Base-by-base conservation (phyloP, 2,329 filamentous ascomycete species). In the Ophiostoma populinum region DNA sequence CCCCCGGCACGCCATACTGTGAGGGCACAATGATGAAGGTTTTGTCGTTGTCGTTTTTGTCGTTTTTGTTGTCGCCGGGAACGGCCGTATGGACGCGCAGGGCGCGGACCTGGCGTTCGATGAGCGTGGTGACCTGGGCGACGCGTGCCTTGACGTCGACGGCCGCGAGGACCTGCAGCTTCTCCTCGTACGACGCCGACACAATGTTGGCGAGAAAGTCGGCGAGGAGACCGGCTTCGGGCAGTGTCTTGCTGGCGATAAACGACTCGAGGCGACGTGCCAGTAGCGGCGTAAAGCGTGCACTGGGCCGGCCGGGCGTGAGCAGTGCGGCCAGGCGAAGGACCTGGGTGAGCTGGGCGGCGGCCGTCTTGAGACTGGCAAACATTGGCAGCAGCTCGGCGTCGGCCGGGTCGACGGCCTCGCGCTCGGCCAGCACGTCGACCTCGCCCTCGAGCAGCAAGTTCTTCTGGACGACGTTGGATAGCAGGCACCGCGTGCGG, bases 131-230 rank as follows among this genome's bases (percentile, higher is more conserved):
- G 12, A 92, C 83, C 46, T 76, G 78, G 42, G 79, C 72, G 36
- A 95, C 65, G 24, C 90, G 69, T 31, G 79, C 71, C 45, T 80
- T 80, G 31, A 90, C 63, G 47, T 86, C 75, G 5, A 92, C 57
- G 1, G 85, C 75, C n/a, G 82, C 72, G 24, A 98, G 62, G 12
- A 98, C 71, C 37, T 80, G 73, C 36, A 98, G 65, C 55, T 92
- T 94, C 51, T 98, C 90, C 53, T 93, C 83, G 43, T 92, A 80
- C 8, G 74, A 79, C 34, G 80, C 76, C 43, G 93, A 83, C 3
- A 92, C 71, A 17, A 95, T 70, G 51, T 93, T 92, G 25, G 83
- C 78, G 83, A 98, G 94, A 52, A 95, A 95, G 53, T 98, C 90
- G 6, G 90, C 87, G 8, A 98, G 65, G 7, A 74, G 61, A 2